Base-by-base conservation (phyloP, 306 rosid species). In the Prunus davidiana region DNA sequence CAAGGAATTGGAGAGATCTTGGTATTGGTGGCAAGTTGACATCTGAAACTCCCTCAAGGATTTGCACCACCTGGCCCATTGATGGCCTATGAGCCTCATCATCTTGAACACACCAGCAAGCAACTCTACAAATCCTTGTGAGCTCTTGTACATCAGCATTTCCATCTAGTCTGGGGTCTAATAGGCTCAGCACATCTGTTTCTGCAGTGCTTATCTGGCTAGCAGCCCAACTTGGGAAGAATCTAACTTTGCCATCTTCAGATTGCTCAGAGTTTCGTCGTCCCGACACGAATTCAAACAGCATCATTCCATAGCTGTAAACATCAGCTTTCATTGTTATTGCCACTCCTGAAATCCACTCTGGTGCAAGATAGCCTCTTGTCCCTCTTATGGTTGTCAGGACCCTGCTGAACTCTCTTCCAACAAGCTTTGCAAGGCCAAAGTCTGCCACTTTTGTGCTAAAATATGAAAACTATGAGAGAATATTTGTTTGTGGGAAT, bases 361-460 rank as follows among this genome's bases (percentile, higher is more conserved):
- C 97, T 0, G 96, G 98, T 0, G 98, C 98, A 19, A 90, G 89
- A 58, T 94, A 94, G 1, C 98, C 97, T 78, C 94, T 83, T 30
- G 97, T 94, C 22, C 98, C 97, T 91, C 98, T 88, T 87, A 91
- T 90, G 24, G 96, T 89, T 20, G 98, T 91, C 45, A 91, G 88
- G 73, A 94, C 98, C 56, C 96, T 74, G 75, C 97, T 92, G 81
- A 91, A 91, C 60, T 94, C 96, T 22, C 96, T 75, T 32, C 98
- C 97, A 32, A 94, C 87, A 15, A 91, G 87, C 78, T 94, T 94
- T 69, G 98, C 98, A 8, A 94, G 88, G 52, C 97, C 98, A 67
- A 94, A 93, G 57, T 94, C 96, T 12, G 97, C 97, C 2, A 94
- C 93, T 78, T 91, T n/a, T n/a, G n/a, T n/a, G n/a, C n/a, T n/a